Evolutionary conservation across 768 basidiomycete genomes (phyloP).

Genomic region (Sporobolomyces pararoseus): DNA sequence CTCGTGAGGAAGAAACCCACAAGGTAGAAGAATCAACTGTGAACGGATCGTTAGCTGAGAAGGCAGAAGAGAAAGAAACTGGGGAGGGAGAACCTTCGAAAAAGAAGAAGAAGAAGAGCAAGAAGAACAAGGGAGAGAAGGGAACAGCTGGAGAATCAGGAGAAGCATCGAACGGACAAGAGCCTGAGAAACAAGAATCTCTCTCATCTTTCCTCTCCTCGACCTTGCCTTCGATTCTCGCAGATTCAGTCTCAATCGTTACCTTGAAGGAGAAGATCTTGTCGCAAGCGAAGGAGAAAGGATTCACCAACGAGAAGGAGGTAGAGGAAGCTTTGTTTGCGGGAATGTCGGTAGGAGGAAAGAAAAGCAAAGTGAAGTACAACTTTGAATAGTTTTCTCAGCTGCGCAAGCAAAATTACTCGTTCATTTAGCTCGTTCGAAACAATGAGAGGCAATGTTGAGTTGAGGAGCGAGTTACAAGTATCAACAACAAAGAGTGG

Average conservation of each 20-base stretch:
- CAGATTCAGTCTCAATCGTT: conserved; percentile 17
- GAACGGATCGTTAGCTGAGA: background rate
- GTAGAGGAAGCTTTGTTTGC: conserved; percentile 26
- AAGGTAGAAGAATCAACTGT: background rate
- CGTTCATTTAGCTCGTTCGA: too few species aligned
- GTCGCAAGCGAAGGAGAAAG: conserved; percentile 19
- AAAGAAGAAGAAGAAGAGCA: conserved; percentile 30
- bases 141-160: background rate
- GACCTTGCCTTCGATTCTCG: conserved; percentile 19
- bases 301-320: conserved; percentile 17
- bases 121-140: conserved; percentile 20
- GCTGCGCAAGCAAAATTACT: background rate
- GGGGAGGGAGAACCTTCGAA: conserved; percentile 9
- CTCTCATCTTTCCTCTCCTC: conserved; percentile 23
- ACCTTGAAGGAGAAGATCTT: conserved; percentile 16
- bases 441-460: background rate
- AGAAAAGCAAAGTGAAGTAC: conserved; percentile 36
- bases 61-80: conserved; percentile 7
- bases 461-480: background rate
- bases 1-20: conserved; percentile 8
- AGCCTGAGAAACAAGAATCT: background rate
- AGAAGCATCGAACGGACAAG: background rate
- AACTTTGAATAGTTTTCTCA: conserved; percentile 16
- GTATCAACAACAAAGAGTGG: background rate
- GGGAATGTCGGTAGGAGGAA: conserved; percentile 36